phyloP scores from a whole-genome alignment of 331 rosid genomes.

The Rhamnella rubrinervis region DNA sequence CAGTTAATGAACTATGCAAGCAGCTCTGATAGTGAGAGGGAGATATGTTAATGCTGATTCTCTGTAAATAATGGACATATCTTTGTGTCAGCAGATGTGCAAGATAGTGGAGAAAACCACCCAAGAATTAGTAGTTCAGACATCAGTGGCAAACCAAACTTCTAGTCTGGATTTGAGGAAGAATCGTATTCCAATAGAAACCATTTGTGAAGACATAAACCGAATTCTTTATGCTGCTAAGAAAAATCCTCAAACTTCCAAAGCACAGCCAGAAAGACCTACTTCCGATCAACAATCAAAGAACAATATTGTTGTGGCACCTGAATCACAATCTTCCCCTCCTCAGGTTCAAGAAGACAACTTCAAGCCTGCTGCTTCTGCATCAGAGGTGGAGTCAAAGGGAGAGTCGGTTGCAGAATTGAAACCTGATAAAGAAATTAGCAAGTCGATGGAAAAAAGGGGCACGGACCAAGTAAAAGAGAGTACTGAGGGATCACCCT shows the following conservation, averaged over 20 bases:
- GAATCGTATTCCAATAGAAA: slow-evolving; percentile 44
- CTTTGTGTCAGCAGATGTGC: slow-evolving; percentile 67
- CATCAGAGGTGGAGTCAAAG: slow-evolving; percentile 24
- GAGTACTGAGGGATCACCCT: slow-evolving; percentile 17
- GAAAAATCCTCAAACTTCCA: slow-evolving; percentile 21
- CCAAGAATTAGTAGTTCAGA: slow-evolving; percentile 28
- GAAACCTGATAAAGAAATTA: slow-evolving; percentile 33
- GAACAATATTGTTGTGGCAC: slow-evolving; percentile 4
- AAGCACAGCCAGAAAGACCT: slow-evolving; percentile 19
- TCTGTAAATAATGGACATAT: background rate
- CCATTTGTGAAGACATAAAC: slow-evolving; percentile 46
- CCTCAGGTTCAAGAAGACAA: slow-evolving; percentile 23
- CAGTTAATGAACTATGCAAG: background rate
- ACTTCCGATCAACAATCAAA: slow-evolving; percentile 30
- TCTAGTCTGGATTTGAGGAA: slow-evolving; percentile 28
- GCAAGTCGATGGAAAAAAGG: slow-evolving; percentile 1
- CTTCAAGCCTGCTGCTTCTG: slow-evolving; percentile 25
- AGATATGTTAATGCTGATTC: background rate
- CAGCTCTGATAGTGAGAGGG: background rate
- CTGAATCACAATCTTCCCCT: slow-evolving; percentile 20
- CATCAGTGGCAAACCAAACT: slow-evolving; percentile 36
- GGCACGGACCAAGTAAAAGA: slow-evolving; percentile 27
- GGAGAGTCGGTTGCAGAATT: slow-evolving; percentile 31
- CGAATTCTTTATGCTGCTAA: slow-evolving; percentile 44
- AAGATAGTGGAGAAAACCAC: slow-evolving; percentile 53